Evolutionary conservation across 441 rosid species (phyloP), one percentile per base, ranked within the genome.

Genomic region (Erysimum pusillum): DNA sequence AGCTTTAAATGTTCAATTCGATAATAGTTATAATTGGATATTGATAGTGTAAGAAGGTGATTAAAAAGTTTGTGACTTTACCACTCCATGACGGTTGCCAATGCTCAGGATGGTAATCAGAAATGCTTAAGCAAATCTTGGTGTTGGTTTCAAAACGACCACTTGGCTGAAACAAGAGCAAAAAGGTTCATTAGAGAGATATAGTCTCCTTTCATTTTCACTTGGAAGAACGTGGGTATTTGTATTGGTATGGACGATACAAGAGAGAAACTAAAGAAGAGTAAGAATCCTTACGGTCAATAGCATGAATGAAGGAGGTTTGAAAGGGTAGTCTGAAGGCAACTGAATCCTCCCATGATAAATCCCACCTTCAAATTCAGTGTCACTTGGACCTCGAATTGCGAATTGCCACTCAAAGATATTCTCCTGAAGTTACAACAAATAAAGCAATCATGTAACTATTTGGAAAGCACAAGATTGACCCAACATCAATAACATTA

Each of bases 41-140:
- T 2, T 36, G 12, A n/a, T 15, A 52, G 68, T 10, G 2, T 18
- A 3, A 22, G 2, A 48, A 2, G 46, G 36, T 1, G 2, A 14
- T 6, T 18, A 0, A 62, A 44, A 34, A 44, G 34, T 45, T 9
- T 0, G 53, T 63, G 57, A 65, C 5, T 77, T 83, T 83, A 96
- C 99, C 98, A 71, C 99, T 91, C 99, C 98, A 96, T 28, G 99
- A 96, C 4, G 99, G 99, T 83, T 91, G 98, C 98, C 99, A 96
- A 48, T 96, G 99, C 87, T 96, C 98, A 0, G 99, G 99, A 85
- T 96, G 98, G 71, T 93, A 91, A 85, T 91, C 90, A 0, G 99
- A 95, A 69, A 93, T 95, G 87, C 99, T 95, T 69, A 95, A 78
- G 84, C 99, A 95, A 80, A 95, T 91, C 85, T 95, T 95, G 0